Evolutionary conservation across 73 alveolate species (phyloP), one percentile per base, ranked within the genome.

Genomic region (Paramecium sonneborni): DNA sequence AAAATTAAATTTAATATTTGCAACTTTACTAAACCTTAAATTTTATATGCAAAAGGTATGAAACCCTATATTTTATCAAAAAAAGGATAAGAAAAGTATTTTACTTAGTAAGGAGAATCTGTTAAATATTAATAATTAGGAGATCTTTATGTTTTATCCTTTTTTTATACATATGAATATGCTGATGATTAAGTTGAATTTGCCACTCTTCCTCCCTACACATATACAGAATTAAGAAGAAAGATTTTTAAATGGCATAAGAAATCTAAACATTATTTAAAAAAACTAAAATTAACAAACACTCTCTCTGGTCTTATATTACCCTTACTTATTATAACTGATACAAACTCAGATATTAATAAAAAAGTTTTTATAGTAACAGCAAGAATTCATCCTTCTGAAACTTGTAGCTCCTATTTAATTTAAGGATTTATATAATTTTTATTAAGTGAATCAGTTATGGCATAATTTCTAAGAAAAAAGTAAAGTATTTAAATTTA

Each of bases 381-480:
- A 28, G 98, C 98, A 9, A 55, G 99, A 69, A 97, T 96, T 39
- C 99, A 97, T 92, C 99, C 99, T 1, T 98, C 98, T 18, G 99
- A 97, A 92, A 93, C 99, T 34, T 96, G 95, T 10, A 94, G 97
- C 15, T 96, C 99, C 9, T 97, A 85, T 85, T 95, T 97, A 85
- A 92, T 96, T 85, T 84, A 97, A 79, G 99, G 98, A 46, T 90
- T 94, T 24, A 92, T 93, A 15, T 92, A 92, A 55, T 97, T 93
- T 85, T 82, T 97, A 38, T 69, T 96, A 93, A 94, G 98, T 23
- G 67, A 91, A 39, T 76, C 96, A 0, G 88, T 85, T 1, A 93
- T 92, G 82, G 96, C 98, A 0, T 88, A 24, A 26, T 68, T 1
- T 68, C 7, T 55, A 38, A 41, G 58, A 43, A 38, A 88, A 26